These are phyloP conservation scores for Apiospora hydei DNA, from an alignment of 2,329 filamentous ascomycete species.

Conservation along the genomic window DNA sequence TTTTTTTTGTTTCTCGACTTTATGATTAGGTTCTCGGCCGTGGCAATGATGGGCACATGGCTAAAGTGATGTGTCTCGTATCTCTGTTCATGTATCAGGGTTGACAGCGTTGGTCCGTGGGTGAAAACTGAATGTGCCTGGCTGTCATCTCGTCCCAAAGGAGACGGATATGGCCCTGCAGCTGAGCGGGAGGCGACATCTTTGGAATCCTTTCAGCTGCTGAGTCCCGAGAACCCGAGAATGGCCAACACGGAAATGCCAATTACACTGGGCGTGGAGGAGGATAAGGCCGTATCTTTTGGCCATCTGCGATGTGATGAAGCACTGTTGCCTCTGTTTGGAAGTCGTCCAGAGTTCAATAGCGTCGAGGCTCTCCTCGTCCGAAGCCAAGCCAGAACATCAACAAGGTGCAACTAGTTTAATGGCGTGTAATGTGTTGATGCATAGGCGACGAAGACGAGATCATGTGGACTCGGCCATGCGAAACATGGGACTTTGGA, in stretches of 20 bases:
- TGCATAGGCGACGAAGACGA: constrained; percentile 12
- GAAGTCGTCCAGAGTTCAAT: constrained; percentile 12
- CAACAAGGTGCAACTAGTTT: constrained; percentile 21
- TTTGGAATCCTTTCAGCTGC: neutral
- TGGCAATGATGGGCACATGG: constrained; percentile 18
- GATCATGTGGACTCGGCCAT: constrained; percentile 18
- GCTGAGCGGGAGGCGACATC: constrained; percentile 1
- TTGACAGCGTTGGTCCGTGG: neutral
- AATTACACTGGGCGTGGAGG: neutral
- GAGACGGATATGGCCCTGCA: neutral
- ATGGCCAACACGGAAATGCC: neutral
- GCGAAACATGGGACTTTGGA: constrained; percentile 16
- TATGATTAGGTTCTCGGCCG: constrained; percentile 19
- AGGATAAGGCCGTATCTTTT: neutral
- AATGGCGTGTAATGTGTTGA: constrained; percentile 8
- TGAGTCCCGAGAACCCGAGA: neutral
- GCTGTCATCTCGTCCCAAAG: neutral
- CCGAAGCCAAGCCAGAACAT: constrained; percentile 9
- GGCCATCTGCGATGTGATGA: neutral
- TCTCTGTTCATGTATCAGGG: constrained; percentile 2
- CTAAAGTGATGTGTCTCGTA: constrained; percentile 15
- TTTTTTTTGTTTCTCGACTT: constrained; percentile 21
- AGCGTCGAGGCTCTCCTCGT: constrained; percentile 10
- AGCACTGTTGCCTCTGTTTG: constrained; percentile 13
- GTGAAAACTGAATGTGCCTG: neutral